phyloP scores from a whole-genome alignment of 2,329 filamentous ascomycete genomes.

The Monosporascus cannonballus region DNA sequence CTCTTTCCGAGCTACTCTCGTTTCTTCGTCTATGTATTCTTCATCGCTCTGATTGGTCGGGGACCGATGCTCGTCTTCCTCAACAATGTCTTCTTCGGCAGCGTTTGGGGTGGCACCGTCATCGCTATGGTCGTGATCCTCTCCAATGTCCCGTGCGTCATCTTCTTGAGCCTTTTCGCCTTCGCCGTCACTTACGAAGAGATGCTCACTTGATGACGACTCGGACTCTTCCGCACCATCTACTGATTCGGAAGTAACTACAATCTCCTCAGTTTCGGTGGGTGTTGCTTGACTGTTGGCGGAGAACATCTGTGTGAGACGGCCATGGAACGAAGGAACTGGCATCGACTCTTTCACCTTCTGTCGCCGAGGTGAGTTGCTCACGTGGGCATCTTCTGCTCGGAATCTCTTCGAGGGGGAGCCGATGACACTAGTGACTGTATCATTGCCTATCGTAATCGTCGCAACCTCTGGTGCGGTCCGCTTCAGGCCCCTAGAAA shows the following conservation, averaged over 20 bases:
- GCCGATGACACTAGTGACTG: slow-evolving; percentile 60
- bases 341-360: slow-evolving; percentile 15
- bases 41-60: slow-evolving; percentile 16
- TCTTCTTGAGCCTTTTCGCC: slow-evolving; percentile 19
- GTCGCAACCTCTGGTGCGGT: slow-evolving; percentile 60
- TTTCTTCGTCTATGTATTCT: slow-evolving; percentile 47
- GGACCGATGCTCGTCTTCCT: slow-evolving; percentile 10
- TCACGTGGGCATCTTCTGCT: slow-evolving; percentile 30
- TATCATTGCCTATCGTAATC: slow-evolving; percentile 67
- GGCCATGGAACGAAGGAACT: slow-evolving; percentile 37
- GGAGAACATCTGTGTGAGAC: slow-evolving; percentile 39
- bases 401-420: slow-evolving; percentile 43
- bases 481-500: slow-evolving; percentile 42
- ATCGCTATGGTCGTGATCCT: slow-evolving; percentile 13
- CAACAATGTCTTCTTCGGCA: slow-evolving; percentile 12
- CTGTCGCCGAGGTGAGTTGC: slow-evolving; percentile 23
- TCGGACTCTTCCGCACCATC: slow-evolving; percentile 16
- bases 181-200: slow-evolving; percentile 25
- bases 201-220: slow-evolving; percentile 16
- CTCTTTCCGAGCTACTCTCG: slow-evolving; percentile 43
- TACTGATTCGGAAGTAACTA: slow-evolving; percentile 4
- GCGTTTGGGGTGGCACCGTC: slow-evolving; percentile 5
- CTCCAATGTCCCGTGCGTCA: slow-evolving; percentile 14
- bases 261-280: slow-evolving; percentile 6
- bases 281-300: slow-evolving; percentile 24